Evolutionary conservation across 768 basidiomycete species (phyloP).

Genomic region (Termitomyces eurrhizus): DNA sequence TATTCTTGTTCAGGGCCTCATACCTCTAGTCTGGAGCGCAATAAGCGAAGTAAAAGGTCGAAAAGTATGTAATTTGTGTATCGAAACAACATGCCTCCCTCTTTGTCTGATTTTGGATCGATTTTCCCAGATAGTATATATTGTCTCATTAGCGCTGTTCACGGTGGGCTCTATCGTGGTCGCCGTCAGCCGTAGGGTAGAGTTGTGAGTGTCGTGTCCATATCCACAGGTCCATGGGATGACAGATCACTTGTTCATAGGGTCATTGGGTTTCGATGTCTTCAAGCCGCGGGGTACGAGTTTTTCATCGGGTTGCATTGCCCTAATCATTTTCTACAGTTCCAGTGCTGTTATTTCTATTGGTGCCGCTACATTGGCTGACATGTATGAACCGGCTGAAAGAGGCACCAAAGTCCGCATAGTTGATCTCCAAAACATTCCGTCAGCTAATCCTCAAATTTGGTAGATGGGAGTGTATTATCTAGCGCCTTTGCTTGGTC

Average conservation of each 20-base stretch:
- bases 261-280: constrained; percentile 63
- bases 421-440: not conserved
- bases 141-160: constrained; percentile 48
- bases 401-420: constrained; percentile 56
- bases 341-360: constrained; percentile 36
- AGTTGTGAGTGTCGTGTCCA: constrained; percentile 28
- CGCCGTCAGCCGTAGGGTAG: constrained; percentile 51
- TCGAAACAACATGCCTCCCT: not conserved
- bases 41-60: constrained; percentile 75
- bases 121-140: constrained; percentile 44
- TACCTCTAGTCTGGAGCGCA: constrained; percentile 66
- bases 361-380: constrained; percentile 75
- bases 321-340: not conserved
- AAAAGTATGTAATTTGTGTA: constrained; percentile 39
- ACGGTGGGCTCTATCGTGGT: constrained; percentile 53
- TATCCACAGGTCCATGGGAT: not conserved
- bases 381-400: constrained; percentile 72
- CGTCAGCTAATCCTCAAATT: not conserved
- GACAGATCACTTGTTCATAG: constrained; percentile 22
- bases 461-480: constrained; percentile 73
- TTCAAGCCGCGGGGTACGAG: constrained; percentile 64
- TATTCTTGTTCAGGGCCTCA: constrained; percentile 64
- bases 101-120: not conserved
- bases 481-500: constrained; percentile 74
- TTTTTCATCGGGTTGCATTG: not conserved